Conservation (phyloP, 1,139 yeast species). For the Scheffersomyces cryptocercus region DNA sequence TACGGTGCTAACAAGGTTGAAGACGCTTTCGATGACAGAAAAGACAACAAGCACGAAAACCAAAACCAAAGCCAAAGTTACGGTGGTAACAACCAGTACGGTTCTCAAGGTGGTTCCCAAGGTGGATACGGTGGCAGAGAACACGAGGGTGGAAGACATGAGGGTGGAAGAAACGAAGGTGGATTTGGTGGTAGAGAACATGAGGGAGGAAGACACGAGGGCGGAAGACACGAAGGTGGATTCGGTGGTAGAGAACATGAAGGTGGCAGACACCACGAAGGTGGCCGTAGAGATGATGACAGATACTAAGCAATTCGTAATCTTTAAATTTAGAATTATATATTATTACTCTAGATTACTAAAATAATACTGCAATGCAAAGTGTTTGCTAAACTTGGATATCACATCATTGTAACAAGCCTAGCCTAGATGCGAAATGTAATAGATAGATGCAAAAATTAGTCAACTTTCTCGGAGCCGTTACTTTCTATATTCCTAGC, state of each 20-base stretch:
- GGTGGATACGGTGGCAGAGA: slow-evolving; percentile 8
- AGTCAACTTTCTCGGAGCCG: slow-evolving; percentile 31
- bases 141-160: slow-evolving; percentile 2
- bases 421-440: no score
- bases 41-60: slow-evolving; percentile 9
- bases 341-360: no score
- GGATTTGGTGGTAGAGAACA: slow-evolving; percentile 9
- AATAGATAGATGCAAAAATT: slow-evolving; percentile 1
- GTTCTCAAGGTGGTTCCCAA: slow-evolving; percentile 9
- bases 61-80: slow-evolving; percentile 9
- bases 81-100: slow-evolving; percentile 12
- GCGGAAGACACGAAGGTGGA: slow-evolving; percentile 13
- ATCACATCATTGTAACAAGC: no score
- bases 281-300: slow-evolving; percentile 10
- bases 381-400: no score
- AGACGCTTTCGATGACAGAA: slow-evolving; percentile 30
- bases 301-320: slow-evolving; percentile 6
- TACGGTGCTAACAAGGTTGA: slow-evolving; percentile 57
- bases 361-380: no score
- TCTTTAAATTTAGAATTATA: no score
- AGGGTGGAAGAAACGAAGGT: slow-evolving; percentile 10
- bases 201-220: slow-evolving; percentile 9
- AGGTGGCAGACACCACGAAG: slow-evolving; percentile 10
- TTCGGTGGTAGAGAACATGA: slow-evolving; percentile 7
- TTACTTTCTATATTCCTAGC: slow-evolving; percentile 24